Evolutionary conservation across 345 rosid species (phyloP).

Genomic region (Salix brachista): DNA sequence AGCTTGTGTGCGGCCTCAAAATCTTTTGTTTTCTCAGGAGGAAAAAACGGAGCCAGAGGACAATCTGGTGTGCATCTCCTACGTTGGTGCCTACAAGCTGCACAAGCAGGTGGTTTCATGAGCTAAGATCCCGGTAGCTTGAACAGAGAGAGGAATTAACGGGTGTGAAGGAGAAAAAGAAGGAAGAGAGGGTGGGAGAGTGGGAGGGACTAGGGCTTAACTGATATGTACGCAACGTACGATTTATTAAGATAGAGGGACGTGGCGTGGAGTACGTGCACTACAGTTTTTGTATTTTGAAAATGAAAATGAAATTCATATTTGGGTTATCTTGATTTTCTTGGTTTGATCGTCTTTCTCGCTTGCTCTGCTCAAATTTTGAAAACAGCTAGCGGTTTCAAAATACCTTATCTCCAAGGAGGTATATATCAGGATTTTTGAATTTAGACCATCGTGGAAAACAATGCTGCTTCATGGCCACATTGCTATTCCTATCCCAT

Average conservation of each 20-base stretch:
- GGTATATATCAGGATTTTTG: neutral
- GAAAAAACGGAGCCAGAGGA: slow-evolving; percentile 39
- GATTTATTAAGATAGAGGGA: neutral
- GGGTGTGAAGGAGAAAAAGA: neutral
- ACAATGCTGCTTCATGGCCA: neutral
- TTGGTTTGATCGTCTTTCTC: neutral
- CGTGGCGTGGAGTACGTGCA: neutral
- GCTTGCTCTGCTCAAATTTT: neutral
- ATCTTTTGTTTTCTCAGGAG: slow-evolving; percentile 19
- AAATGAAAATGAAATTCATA: neutral
- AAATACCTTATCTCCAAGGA: neutral
- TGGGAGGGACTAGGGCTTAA: neutral
- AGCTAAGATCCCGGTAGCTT: neutral
- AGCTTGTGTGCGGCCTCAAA: slow-evolving; percentile 40
- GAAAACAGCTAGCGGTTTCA: neutral
- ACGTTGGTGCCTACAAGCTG: slow-evolving; percentile 46
- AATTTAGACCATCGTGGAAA: neutral
- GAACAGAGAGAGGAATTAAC: neutral
- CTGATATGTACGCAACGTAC: neutral
- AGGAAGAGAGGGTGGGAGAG: neutral
- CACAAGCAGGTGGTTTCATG: slow-evolving; percentile 29
- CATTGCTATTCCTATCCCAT: too few relatives aligned
- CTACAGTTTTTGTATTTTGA: neutral
- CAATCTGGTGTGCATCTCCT: slow-evolving; percentile 37
- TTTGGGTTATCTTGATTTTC: neutral